phyloP scores from a whole-genome alignment of 768 basidiomycete genomes.

The Russula foetens region DNA sequence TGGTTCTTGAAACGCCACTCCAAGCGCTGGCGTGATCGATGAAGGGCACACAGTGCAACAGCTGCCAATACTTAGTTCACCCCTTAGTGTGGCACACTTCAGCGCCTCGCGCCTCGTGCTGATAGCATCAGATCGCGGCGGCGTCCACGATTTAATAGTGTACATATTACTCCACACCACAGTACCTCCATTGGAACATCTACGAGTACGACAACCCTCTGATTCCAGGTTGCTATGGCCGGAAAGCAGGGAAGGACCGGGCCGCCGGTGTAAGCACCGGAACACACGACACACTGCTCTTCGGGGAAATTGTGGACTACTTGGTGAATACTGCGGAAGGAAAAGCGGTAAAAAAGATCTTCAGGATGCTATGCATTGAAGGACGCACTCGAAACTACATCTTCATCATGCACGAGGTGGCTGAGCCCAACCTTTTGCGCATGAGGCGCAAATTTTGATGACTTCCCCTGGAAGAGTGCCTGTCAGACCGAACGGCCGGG shows the following conservation, averaged over 20 bases:
- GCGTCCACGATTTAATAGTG: background rate
- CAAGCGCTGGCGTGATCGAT: background rate
- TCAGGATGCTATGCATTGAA: background rate
- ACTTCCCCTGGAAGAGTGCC: constrained; percentile 58
- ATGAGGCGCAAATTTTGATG: constrained; percentile 88
- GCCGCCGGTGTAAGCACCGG: background rate
- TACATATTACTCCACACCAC: background rate
- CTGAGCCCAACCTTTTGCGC: constrained; percentile 87
- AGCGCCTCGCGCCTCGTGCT: background rate
- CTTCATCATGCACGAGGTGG: constrained; percentile 82
- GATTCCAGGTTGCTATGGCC: background rate
- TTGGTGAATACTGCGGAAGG: constrained; percentile 30
- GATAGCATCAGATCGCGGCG: background rate
- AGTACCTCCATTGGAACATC: background rate
- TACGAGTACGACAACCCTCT: background rate
- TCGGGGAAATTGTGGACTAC: background rate
- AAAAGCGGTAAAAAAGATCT: background rate
- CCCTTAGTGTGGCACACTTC: background rate
- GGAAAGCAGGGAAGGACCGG: background rate
- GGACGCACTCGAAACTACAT: constrained; percentile 78
- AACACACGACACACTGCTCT: background rate
- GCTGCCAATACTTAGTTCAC: background rate
- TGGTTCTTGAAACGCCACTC: background rate
- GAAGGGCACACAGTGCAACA: background rate
- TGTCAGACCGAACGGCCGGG: constrained; percentile 8